phyloP scores from a whole-genome alignment of 805 yeast genomes.

The Candida fluviatilis region DNA sequence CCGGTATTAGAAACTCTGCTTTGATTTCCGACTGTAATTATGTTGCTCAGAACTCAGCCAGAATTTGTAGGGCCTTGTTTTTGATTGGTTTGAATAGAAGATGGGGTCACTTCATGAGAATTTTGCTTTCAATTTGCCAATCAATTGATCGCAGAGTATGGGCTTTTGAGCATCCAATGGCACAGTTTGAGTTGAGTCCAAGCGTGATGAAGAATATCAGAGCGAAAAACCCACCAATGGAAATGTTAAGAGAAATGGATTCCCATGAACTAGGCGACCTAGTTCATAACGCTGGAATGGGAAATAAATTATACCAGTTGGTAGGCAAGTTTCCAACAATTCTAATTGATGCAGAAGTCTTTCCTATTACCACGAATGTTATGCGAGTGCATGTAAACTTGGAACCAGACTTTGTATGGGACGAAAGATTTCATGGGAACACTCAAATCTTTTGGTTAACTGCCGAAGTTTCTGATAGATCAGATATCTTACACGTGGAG shows the following conservation, averaged over 20 bases:
- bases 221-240: constrained; percentile 64
- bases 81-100: constrained; percentile 81
- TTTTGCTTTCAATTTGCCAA: constrained; percentile 77
- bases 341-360: constrained; percentile 72
- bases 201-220: constrained; percentile 60
- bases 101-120: constrained; percentile 81
- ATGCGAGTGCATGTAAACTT: constrained; percentile 72
- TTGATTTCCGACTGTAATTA: constrained; percentile 82
- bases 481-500: constrained; percentile 76
- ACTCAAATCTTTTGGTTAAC: constrained; percentile 89
- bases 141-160: constrained; percentile 81
- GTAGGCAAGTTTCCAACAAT: constrained; percentile 74
- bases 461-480: constrained; percentile 79
- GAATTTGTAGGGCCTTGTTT: constrained; percentile 90
- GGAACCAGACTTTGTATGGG: constrained; percentile 84
- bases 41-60: constrained; percentile 91
- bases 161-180: constrained; percentile 87
- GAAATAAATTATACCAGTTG: constrained; percentile 53
- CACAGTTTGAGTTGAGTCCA: constrained; percentile 79
- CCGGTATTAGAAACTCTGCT: constrained; percentile 71
- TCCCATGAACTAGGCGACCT: constrained; percentile 81
- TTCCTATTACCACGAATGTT: constrained; percentile 85
- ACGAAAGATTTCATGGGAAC: constrained; percentile 71
- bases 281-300: constrained; percentile 79
- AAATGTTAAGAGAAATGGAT: constrained; percentile 66